Percentiles rank a stretch among this genome's conserved stretches.
These are phyloP conservation scores for Cryptococcus sp. DNA, from an alignment of 1,284 basidiomycete species.

Conservation along the genomic window DNA sequence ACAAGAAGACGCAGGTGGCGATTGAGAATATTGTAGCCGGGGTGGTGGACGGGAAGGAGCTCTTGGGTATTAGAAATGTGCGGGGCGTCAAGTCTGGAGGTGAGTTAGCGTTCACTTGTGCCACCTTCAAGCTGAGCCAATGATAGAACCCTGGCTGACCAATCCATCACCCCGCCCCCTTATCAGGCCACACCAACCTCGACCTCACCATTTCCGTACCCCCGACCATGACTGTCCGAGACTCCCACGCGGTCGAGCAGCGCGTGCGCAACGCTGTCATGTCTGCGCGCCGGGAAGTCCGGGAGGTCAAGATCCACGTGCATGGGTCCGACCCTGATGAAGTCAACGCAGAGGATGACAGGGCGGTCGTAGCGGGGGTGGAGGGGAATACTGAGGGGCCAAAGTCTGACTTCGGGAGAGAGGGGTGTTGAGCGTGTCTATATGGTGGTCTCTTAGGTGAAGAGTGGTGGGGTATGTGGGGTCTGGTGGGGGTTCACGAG, in stretches of 20 bases:
- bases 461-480: too few relatives aligned
- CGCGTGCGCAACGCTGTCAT: conserved; percentile 63
- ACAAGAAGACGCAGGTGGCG: conserved; percentile 56
- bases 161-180: neutral
- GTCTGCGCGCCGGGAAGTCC: conserved; percentile 64
- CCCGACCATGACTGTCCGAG: conserved; percentile 58
- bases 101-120: conserved; percentile 15
- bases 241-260: conserved; percentile 61
- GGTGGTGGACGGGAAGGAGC: conserved; percentile 51
- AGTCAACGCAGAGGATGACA: conserved; percentile 16
- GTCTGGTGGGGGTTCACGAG: too few relatives aligned
- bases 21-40: conserved; percentile 59
- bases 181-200: conserved; percentile 43
- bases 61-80: conserved; percentile 63
- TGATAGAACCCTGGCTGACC: neutral
- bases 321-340: conserved; percentile 31
- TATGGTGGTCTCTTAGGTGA: too few relatives aligned
- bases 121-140: too few relatives aligned
- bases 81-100: conserved; percentile 72
- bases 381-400: conserved; percentile 30
- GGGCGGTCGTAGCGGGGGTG: conserved; percentile 22
- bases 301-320: conserved; percentile 74
- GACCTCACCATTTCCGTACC: conserved; percentile 63
- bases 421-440: conserved; percentile 23
- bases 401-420: conserved; percentile 36